Evolutionary conservation across 805 yeast species (phyloP).

Genomic region (Starmerella bacillaris): DNA sequence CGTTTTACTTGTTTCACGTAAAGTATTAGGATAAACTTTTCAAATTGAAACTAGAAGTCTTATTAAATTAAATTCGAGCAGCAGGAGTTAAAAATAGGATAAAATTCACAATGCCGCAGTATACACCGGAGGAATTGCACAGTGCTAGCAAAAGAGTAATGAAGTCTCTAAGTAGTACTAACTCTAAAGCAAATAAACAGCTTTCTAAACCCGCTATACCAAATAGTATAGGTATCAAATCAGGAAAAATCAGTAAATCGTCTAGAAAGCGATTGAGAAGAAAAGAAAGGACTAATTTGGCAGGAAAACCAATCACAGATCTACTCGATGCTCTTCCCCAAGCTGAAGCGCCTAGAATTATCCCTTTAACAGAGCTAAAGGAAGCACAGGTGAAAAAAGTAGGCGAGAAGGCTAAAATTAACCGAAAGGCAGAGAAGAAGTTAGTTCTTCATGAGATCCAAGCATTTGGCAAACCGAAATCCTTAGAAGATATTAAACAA

Average conservation of each 20-base stretch:
- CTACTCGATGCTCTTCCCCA: slow-evolving; percentile 12
- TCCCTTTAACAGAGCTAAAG: slow-evolving; percentile 8
- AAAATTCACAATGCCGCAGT: slow-evolving; percentile 12
- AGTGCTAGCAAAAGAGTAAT: slow-evolving; percentile 17
- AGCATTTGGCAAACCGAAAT: slow-evolving; percentile 2
- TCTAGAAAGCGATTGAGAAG: slow-evolving; percentile 14
- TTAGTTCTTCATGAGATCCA: slow-evolving; percentile 12
- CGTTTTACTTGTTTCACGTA: too few species aligned
- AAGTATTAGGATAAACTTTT: too few species aligned
- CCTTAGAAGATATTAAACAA: slow-evolving; percentile 7
- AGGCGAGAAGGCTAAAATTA: slow-evolving; percentile 7
- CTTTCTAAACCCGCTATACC: slow-evolving; percentile 14
- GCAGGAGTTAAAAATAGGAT: too few species aligned
- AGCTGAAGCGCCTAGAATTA: slow-evolving; percentile 7
- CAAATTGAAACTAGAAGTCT: too few species aligned
- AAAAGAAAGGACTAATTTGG: slow-evolving; percentile 15
- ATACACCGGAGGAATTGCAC: slow-evolving; percentile 16
- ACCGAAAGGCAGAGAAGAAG: slow-evolving; percentile 14
- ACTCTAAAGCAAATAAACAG: slow-evolving; percentile 5
- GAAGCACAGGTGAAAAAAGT: slow-evolving; percentile 4
- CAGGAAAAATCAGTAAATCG: slow-evolving; percentile 13
- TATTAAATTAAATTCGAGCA: too few species aligned
- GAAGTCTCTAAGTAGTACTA: slow-evolving; percentile 15
- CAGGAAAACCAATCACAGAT: slow-evolving; percentile 15
- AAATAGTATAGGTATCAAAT: slow-evolving; percentile 13